These are phyloP conservation scores for Lizanozyma gosingica DNA, from an alignment of 1,139 yeast species.

Conservation along the genomic window DNA sequence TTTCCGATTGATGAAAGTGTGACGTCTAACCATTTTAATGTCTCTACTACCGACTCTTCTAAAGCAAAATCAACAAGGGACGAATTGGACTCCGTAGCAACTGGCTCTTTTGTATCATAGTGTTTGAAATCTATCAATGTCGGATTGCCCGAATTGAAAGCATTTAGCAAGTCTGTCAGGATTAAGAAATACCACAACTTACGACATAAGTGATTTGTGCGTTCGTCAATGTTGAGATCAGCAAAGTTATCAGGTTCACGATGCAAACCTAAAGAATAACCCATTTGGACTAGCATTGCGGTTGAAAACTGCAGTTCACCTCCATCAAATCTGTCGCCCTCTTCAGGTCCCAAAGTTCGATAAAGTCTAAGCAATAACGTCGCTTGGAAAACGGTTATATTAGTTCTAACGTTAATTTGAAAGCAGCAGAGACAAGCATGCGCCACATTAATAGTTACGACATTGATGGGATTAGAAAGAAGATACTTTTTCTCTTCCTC, in stretches of 20 bases:
- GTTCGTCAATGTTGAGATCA: conserved; percentile 16
- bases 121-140: conserved; percentile 19
- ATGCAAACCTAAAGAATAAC: conserved; percentile 42
- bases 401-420: conserved; percentile 16
- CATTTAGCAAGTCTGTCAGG: conserved; percentile 23
- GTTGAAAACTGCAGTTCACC: conserved; percentile 38
- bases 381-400: conserved; percentile 20
- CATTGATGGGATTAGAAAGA: conserved; percentile 19
- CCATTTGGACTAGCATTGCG: conserved; percentile 41
- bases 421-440: conserved; percentile 21
- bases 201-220: conserved; percentile 32
- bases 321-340: conserved; percentile 40
- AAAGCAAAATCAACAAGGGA: not conserved
- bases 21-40: not conserved
- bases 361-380: conserved; percentile 37
- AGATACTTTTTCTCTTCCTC: conserved; percentile 17
- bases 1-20: conserved; percentile 1
- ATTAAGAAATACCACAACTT: conserved; percentile 46
- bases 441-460: conserved; percentile 20
- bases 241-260: conserved; percentile 38
- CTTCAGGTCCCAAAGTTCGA: conserved; percentile 41
- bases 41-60: not conserved
- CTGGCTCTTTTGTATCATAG: conserved; percentile 32
- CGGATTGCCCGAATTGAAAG: conserved; percentile 35
- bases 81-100: conserved; percentile 5